phyloP scores from a whole-genome alignment of 768 basidiomycete species.

The Russula brevipes region DNA sequence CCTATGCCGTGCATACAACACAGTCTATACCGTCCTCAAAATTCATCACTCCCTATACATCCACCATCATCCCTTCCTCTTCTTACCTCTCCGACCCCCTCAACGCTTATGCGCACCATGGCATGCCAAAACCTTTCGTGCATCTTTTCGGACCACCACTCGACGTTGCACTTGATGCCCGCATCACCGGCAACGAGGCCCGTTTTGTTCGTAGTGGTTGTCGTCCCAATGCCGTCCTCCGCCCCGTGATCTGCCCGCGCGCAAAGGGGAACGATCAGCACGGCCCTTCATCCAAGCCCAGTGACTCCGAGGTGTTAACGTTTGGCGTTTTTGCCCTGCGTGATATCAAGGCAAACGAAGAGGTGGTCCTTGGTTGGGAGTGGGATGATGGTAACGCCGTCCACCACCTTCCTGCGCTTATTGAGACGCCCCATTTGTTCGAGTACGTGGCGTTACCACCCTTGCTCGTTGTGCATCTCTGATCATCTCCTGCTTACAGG shows the following conservation, averaged over 20 bases:
- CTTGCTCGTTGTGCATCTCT: background rate
- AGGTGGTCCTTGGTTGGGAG: conserved; percentile 90
- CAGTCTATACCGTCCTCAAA: conserved; percentile 47
- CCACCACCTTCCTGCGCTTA: conserved; percentile 66
- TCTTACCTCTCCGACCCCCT: conserved; percentile 72
- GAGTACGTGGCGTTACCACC: conserved; percentile 41
- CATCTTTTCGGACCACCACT: conserved; percentile 74
- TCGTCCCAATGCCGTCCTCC: conserved; percentile 43
- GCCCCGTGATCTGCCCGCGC: conserved; percentile 39
- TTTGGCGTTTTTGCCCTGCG: conserved; percentile 80
- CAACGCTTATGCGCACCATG: conserved; percentile 80
- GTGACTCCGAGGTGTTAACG: conserved; percentile 40
- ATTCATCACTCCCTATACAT: conserved; percentile 59
- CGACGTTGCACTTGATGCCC: conserved; percentile 71
- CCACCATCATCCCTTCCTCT: conserved; percentile 59
- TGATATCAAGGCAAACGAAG: conserved; percentile 72
- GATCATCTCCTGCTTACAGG: conserved; percentile 30
- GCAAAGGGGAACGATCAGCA: conserved; percentile 26
- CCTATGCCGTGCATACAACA: conserved; percentile 63
- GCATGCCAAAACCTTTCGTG: conserved; percentile 80
- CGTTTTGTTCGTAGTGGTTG: conserved; percentile 63
- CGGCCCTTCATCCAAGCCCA: conserved; percentile 14
- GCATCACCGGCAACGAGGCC: conserved; percentile 59
- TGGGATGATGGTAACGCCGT: conserved; percentile 93
- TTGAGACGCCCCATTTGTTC: conserved; percentile 52